Percentiles rank a stretch among this genome's conserved stretches.
These are phyloP conservation scores for Apiotrichum gracile DNA, from an alignment of 1,284 basidiomycete genomes.

Conservation along the genomic window DNA sequence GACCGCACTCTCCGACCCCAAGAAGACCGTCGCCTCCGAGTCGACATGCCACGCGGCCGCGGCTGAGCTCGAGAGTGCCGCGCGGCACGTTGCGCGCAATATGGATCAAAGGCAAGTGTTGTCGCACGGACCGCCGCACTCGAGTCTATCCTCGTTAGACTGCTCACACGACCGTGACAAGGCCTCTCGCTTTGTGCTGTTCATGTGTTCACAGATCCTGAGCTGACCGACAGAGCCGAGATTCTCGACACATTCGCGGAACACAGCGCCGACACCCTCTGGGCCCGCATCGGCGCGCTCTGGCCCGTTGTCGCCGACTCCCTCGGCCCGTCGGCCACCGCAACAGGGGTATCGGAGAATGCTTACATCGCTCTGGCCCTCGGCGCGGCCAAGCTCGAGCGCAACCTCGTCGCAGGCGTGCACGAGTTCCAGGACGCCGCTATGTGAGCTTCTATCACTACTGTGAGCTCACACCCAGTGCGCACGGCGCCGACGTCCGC, in stretches of 20 bases:
- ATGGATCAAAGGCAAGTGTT: conserved; percentile 26
- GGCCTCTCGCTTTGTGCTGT: too few species aligned
- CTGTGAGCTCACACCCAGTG: conserved; percentile 5
- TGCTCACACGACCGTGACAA: neutral
- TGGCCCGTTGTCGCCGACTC: conserved; percentile 7
- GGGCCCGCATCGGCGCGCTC: neutral
- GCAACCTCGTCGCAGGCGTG: conserved; percentile 39
- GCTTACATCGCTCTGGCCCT: conserved; percentile 21
- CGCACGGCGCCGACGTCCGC: conserved; percentile 29
- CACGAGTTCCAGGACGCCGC: conserved; percentile 22
- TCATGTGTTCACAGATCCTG: too few species aligned
- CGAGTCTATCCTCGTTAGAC: neutral
- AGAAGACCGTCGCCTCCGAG: conserved; percentile 9
- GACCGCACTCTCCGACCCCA: neutral
- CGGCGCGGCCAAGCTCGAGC: conserved; percentile 33
- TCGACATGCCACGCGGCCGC: conserved; percentile 13
- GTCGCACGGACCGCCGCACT: too few species aligned
- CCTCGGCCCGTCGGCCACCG: conserved; percentile 1
- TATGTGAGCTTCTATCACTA: conserved; percentile 18
- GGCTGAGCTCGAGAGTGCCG: conserved; percentile 15
- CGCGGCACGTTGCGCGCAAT: conserved; percentile 27
- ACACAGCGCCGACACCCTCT: conserved; percentile 4
- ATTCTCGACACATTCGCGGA: conserved; percentile 19
- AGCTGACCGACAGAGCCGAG: conserved; percentile 12
- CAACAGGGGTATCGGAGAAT: conserved; percentile 10